A percentile compares a stretch with the other conserved stretches of the same genome.
Evolutionary conservation across 1,284 basidiomycete species (phyloP).

Genomic region (Heliocybe sulcata): DNA sequence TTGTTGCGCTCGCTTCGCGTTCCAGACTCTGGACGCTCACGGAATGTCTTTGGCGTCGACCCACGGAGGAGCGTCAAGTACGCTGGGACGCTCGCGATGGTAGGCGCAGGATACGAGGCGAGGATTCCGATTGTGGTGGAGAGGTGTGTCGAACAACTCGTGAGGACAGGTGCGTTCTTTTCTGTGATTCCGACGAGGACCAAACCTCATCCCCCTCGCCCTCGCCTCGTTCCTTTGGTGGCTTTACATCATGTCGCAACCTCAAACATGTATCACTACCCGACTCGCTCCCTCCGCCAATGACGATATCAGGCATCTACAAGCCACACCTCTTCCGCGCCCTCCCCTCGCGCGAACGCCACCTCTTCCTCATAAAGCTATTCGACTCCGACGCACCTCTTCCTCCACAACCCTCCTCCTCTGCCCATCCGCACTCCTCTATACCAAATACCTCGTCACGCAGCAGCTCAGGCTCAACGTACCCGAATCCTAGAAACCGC

Average conservation of each 20-base stretch:
- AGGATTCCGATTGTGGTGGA: constrained; percentile 48
- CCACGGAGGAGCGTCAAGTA: constrained; percentile 36
- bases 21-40: not conserved
- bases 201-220: constrained; percentile 37
- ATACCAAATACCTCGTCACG: no score
- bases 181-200: no score
- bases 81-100: constrained; percentile 34
- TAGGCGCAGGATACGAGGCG: constrained; percentile 47
- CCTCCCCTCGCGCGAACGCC: constrained; percentile 24
- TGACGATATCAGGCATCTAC: constrained; percentile 28
- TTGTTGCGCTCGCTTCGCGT: not conserved
- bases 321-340: constrained; percentile 40
- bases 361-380: constrained; percentile 26
- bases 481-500: constrained; percentile 10
- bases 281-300: no score
- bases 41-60: constrained; percentile 42
- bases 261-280: not conserved
- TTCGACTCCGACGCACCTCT: constrained; percentile 23
- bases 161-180: constrained; percentile 39
- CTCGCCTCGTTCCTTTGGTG: constrained; percentile 25
- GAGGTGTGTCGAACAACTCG: constrained; percentile 52
- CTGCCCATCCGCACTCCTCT: no score
- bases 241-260: constrained; percentile 22
- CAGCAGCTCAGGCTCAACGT: no score
- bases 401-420: no score